Evolutionary conservation across 176 grass and related monocot species (phyloP).

Genomic region (Eleusine indica): DNA sequence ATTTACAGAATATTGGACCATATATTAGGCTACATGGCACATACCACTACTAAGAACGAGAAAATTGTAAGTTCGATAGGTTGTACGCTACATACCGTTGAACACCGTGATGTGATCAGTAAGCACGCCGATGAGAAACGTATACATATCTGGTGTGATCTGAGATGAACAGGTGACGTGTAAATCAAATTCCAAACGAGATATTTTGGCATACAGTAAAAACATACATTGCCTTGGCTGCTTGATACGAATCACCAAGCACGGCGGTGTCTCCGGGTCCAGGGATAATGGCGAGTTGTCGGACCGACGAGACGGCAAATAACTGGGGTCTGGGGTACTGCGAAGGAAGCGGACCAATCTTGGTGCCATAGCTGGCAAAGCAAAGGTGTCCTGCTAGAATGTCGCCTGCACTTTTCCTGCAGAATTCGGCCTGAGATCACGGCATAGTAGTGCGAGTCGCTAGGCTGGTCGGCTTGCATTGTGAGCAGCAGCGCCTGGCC

Average conservation of each 20-base stretch:
- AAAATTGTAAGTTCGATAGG: no score
- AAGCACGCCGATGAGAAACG: neutral
- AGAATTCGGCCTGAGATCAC: neutral
- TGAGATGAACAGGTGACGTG: neutral
- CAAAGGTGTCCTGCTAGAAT: no score
- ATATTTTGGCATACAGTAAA: no score
- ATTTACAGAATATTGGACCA: conserved; percentile 5
- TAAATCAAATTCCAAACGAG: neutral
- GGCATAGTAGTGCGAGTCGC: no score
- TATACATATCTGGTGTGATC: no score
- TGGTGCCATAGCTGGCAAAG: neutral
- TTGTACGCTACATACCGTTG: neutral
- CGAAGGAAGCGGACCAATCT: no score
- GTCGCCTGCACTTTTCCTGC: neutral
- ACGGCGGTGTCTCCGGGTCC: neutral
- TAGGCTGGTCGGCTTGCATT: no score
- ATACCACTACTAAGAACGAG: neutral
- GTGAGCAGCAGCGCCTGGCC: neutral
- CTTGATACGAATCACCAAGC: neutral
- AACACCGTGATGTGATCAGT: neutral
- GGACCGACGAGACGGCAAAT: neutral
- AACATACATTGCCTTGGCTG: no score
- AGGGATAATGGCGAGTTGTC: neutral
- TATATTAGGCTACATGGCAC: neutral
- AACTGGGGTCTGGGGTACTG: neutral